Base-by-base conservation (phyloP, 768 basidiomycete species). In the Piloderma croceum region DNA sequence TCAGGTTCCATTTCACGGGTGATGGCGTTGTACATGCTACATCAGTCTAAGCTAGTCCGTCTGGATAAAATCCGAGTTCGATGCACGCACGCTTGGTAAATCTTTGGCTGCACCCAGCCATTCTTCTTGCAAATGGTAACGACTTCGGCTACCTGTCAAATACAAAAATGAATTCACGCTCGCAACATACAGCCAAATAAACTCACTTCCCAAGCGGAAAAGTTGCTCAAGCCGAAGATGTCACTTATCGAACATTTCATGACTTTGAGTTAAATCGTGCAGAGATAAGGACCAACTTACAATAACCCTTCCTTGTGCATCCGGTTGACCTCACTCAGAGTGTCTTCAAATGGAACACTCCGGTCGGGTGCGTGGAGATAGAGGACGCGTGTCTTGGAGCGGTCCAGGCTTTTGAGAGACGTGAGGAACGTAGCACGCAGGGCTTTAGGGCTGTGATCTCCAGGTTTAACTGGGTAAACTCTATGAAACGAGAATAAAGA, bases 181-280 rank as follows among this genome's bases (percentile, higher is more conserved):
- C 2, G 22, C 11, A 10, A 7, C 3, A 20, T 18, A 17, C 17
- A 18, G 6, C 12, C 38, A 27, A n/a, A n/a, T n/a, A 37, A 17
- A 54, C 55, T 19, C 25, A 67, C 70, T 55, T 81, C 77, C 74
- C 76, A 80, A 0, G 77, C 68, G 1, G 56, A 42, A 31, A 64
- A 81, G 54, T 81, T 81, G 50, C 78, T 80, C 45, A 83, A 63
- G 2, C 80, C 78, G 42, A 81, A 75, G n/a, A 70, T 67, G 44
- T 78, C 73, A 51, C 73, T 76, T n/a, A n/a, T n/a, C n/a, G n/a
- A n/a, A n/a, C n/a, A n/a, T n/a, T n/a, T n/a, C n/a, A n/a, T n/a
- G 40, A 9, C 6, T 23, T 7, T 2, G 6, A 11, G 31, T 24
- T 19, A 9, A 6, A 38, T 24, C 11, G 36, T 21, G n/a, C 21